Percentiles rank a stretch among this genome's conserved stretches.
These are phyloP conservation scores for Knoxia roxburghii DNA, from an alignment of 257 asterid species.

Conservation along the genomic window DNA sequence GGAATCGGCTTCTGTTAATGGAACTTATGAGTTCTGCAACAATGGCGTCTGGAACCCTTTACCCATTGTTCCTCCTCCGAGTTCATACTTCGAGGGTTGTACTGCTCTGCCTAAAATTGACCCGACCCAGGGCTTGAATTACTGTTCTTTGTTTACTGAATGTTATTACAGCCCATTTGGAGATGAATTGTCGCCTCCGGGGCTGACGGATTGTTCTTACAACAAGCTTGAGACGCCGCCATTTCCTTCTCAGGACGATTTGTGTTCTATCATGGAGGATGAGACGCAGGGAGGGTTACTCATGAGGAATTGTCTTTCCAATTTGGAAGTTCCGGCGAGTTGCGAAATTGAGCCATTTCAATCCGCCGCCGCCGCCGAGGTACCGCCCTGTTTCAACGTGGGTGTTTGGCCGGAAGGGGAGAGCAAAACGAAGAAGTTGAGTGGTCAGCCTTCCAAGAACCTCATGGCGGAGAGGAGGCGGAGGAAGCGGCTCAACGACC, in stretches of 20 bases:
- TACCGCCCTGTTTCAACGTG: slow-evolving; percentile 25
- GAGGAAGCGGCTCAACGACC: slow-evolving; percentile 72
- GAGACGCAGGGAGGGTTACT: slow-evolving; percentile 16
- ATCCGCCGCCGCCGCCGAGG: slow-evolving; percentile 14
- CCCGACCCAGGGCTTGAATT: slow-evolving; percentile 15
- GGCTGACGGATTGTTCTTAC: slow-evolving; percentile 27
- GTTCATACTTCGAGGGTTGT: slow-evolving; percentile 23
- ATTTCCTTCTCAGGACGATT: slow-evolving; percentile 25
- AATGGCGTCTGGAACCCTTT: slow-evolving; percentile 5
- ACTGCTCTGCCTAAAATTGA: slow-evolving; percentile 23
- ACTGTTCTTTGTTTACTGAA: slow-evolving; percentile 13
- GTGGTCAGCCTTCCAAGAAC: slow-evolving; percentile 71
- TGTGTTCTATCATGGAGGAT: slow-evolving; percentile 25
- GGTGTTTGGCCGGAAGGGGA: slow-evolving; percentile 30
- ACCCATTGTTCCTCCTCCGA: slow-evolving; percentile 10
- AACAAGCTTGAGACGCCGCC: slow-evolving; percentile 21
- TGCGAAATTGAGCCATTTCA: slow-evolving; percentile 29
- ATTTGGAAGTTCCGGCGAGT: slow-evolving; percentile 21
- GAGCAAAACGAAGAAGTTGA: slow-evolving; percentile 33
- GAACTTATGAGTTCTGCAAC: slow-evolving; percentile 24
- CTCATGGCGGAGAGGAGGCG: slow-evolving; percentile 86
- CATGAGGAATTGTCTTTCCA: slow-evolving; percentile 11
- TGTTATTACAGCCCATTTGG: slow-evolving; percentile 28
- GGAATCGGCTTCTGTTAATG: slow-evolving; percentile 12
- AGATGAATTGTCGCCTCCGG: slow-evolving; percentile 38